Percentiles rank a stretch among this genome's conserved stretches.
Evolutionary conservation across 176 grass and related monocot genomes (phyloP).

Genomic region (Rhynchospora breviuscula): DNA sequence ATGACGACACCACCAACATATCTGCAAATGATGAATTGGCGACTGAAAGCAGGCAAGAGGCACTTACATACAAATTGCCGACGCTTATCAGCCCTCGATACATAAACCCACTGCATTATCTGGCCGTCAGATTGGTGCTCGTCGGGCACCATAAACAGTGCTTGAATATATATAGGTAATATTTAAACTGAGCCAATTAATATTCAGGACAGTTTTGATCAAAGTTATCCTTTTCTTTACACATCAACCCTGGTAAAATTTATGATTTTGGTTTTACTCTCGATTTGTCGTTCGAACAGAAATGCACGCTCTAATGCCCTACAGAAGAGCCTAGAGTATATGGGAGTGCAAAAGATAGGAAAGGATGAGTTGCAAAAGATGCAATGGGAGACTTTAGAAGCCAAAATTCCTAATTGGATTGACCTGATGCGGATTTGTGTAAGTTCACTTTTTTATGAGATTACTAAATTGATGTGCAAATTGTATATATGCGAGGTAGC

Average conservation of each 20-base stretch:
- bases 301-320: constrained; percentile 38
- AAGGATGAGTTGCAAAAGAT: constrained; percentile 51
- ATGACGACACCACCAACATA: background rate
- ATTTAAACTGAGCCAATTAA: background rate
- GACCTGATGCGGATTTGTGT: constrained; percentile 47
- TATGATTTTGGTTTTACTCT: background rate
- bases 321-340: constrained; percentile 38
- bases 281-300: constrained; percentile 22
- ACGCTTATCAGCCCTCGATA: constrained; percentile 44
- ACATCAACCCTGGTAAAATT: background rate
- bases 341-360: constrained; percentile 50
- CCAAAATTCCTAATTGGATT: constrained; percentile 44
- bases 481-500: background rate
- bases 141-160: constrained; percentile 44
- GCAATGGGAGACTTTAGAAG: constrained; percentile 33
- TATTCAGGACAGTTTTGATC: background rate
- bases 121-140: constrained; percentile 41
- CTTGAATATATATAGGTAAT: constrained; percentile 51
- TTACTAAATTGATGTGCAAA: background rate
- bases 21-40: constrained; percentile 17
- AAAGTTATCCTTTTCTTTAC: background rate
- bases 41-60: background rate
- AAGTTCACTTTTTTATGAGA: background rate
- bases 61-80: constrained; percentile 26
- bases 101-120: constrained; percentile 38